Percentiles rank a stretch among this genome's conserved stretches.
Evolutionary conservation across 352 stramenopile genomes (phyloP).

Genomic region (Pythium grandisporangium): DNA sequence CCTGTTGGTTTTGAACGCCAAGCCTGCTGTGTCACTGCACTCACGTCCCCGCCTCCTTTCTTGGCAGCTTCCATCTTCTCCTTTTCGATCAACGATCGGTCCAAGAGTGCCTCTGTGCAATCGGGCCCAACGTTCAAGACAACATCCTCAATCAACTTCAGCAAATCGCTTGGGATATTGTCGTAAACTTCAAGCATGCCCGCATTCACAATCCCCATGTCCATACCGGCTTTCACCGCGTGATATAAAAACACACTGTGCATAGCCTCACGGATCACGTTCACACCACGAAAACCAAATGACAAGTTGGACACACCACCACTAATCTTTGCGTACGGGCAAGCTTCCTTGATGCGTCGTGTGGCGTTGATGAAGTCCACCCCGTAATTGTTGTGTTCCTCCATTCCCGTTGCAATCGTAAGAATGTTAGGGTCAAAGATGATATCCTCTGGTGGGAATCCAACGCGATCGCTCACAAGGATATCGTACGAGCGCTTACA

Average conservation of each 20-base stretch:
- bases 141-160: constrained; percentile 88
- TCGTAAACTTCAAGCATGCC: constrained; percentile 83
- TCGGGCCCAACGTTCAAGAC: constrained; percentile 88
- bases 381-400: constrained; percentile 97
- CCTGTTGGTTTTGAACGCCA: constrained; percentile 88
- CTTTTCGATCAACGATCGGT: constrained; percentile 83
- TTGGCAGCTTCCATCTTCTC: constrained; percentile 76
- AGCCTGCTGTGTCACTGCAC: constrained; percentile 54
- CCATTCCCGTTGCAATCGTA: constrained; percentile 96
- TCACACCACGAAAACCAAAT: constrained; percentile 96
- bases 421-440: constrained; percentile 98
- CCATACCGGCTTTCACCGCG: constrained; percentile 94
- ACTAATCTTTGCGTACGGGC: constrained; percentile 94
- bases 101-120: constrained; percentile 90
- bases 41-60: constrained; percentile 53
- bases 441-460: constrained; percentile 96
- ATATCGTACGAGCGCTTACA: constrained; percentile 99
- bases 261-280: constrained; percentile 96
- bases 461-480: constrained; percentile 89
- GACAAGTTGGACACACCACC: constrained; percentile 96
- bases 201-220: constrained; percentile 98
- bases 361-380: constrained; percentile 97
- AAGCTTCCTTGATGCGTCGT: constrained; percentile 92
- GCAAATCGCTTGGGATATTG: constrained; percentile 79
- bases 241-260: constrained; percentile 96